Conservation (phyloP, 2,329 filamentous ascomycete genomes). For the Trichophyton verrucosum region DNA sequence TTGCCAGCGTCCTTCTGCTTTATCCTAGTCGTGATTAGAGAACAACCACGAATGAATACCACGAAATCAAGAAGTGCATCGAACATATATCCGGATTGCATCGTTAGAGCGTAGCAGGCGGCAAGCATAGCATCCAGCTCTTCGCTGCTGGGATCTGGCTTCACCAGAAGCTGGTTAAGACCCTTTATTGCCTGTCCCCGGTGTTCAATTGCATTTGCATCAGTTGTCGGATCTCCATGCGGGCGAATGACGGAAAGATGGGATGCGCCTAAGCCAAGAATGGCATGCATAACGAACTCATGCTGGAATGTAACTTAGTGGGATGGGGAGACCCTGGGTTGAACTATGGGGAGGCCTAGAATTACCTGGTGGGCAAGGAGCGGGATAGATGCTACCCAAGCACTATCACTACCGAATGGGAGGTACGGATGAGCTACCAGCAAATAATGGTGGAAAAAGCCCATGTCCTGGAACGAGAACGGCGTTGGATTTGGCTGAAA, state of each 20-base stretch:
- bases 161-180: conserved; percentile 23
- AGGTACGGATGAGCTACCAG: conserved; percentile 46
- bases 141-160: not conserved
- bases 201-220: conserved; percentile 46
- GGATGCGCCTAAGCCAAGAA: conserved; percentile 54
- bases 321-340: not conserved
- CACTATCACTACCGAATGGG: conserved; percentile 50
- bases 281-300: conserved; percentile 57
- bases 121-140: conserved; percentile 17
- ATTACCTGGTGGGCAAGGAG: conserved; percentile 52
- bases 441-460: conserved; percentile 43
- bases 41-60: conserved; percentile 18
- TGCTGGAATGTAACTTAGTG: conserved; percentile 22
- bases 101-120: conserved; percentile 20
- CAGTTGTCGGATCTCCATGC: conserved; percentile 40
- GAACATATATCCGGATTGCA: conserved; percentile 19
- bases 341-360: conserved; percentile 12
- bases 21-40: not conserved
- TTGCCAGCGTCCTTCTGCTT: not conserved
- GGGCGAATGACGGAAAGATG: conserved; percentile 40
- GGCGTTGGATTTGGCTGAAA: conserved; percentile 8
- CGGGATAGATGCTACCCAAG: conserved; percentile 56
- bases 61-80: conserved; percentile 20
- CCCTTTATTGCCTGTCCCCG: conserved; percentile 53
- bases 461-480: conserved; percentile 36